phyloP scores from a whole-genome alignment of 805 yeast species.

The Saturnispora mendoncae region DNA sequence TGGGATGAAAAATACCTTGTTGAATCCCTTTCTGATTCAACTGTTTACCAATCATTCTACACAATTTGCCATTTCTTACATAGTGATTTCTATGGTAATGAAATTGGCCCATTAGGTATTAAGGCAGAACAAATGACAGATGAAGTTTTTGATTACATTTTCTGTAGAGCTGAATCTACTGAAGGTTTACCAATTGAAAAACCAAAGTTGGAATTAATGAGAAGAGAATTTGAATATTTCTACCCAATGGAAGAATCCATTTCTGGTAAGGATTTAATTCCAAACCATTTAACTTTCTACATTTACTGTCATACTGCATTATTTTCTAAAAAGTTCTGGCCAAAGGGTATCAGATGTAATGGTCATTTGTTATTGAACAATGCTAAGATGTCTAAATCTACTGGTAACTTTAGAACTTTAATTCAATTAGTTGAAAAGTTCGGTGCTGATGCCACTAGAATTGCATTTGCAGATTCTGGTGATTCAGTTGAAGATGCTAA shows the following conservation, averaged over 20 bases:
- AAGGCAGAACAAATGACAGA: slow-evolving; percentile 81
- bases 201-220: slow-evolving; percentile 58
- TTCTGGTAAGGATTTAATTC: slow-evolving; percentile 94
- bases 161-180: slow-evolving; percentile 43
- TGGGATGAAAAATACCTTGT: slow-evolving; percentile 94
- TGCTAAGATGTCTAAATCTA: slow-evolving; percentile 95
- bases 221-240: slow-evolving; percentile 94
- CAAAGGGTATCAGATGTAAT: slow-evolving; percentile 85
- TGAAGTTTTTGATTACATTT: slow-evolving; percentile 87
- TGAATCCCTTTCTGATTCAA: slow-evolving; percentile 93
- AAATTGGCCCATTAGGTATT: slow-evolving; percentile 63
- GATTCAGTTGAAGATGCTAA: slow-evolving; percentile 96
- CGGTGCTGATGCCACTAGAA: slow-evolving; percentile 96
- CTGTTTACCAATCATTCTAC: slow-evolving; percentile 90
- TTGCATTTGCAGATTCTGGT: slow-evolving; percentile 98
- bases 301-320: slow-evolving; percentile 87
- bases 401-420: slow-evolving; percentile 94
- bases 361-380: slow-evolving; percentile 94
- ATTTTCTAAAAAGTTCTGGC: slow-evolving; percentile 90
- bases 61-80: slow-evolving; percentile 85
- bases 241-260: slow-evolving; percentile 89
- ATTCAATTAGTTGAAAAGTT: slow-evolving; percentile 76
- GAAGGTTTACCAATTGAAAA: slow-evolving; percentile 58
- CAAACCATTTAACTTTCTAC: slow-evolving; percentile 94
- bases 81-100: slow-evolving; percentile 74